These are phyloP conservation scores for Secale cereale DNA, from an alignment of 176 grass and related monocot species.

Conservation along the genomic window DNA sequence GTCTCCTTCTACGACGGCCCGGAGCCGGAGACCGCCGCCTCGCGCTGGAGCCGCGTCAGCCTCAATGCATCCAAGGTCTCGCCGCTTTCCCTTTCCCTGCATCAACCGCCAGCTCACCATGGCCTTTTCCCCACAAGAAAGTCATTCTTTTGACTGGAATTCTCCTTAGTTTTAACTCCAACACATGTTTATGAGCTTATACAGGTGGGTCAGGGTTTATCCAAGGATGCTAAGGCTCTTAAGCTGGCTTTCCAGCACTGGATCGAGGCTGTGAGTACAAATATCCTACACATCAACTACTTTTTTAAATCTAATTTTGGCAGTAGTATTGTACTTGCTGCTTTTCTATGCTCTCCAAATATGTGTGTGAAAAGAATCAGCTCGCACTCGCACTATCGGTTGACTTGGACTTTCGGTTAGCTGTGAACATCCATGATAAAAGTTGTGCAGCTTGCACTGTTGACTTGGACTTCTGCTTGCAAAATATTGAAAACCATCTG, in stretches of 20 bases:
- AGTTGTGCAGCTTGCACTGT: not conserved
- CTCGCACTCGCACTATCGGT: not conserved
- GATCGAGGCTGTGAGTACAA: slow-evolving; percentile 90
- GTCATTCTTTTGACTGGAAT: not conserved
- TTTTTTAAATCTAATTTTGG: not conserved
- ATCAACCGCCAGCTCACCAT: not conserved
- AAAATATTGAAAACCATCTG: slow-evolving; percentile 10
- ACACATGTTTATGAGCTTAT: not conserved
- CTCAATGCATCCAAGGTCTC: slow-evolving; percentile 85
- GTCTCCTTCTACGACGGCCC: slow-evolving; percentile 72
- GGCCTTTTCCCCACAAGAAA: not conserved
- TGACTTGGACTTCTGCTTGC: not conserved
- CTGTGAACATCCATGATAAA: slow-evolving; percentile 21
- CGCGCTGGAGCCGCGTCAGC: slow-evolving; percentile 78
- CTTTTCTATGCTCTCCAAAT: not conserved
- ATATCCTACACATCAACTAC: not conserved
- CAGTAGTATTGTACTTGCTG: not conserved
- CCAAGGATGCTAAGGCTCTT: slow-evolving; percentile 58
- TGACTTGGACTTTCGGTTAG: slow-evolving; percentile 21
- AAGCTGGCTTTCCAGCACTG: slow-evolving; percentile 96
- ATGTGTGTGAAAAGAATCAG: slow-evolving; percentile 18
- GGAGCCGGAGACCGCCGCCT: slow-evolving; percentile 67
- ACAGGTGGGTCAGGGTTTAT: slow-evolving; percentile 86
- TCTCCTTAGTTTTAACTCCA: not conserved
- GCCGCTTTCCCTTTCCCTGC: not conserved